These are phyloP conservation scores for Zarea fungicola DNA, from an alignment of 2,329 filamentous ascomycete genomes.

Conservation along the genomic window DNA sequence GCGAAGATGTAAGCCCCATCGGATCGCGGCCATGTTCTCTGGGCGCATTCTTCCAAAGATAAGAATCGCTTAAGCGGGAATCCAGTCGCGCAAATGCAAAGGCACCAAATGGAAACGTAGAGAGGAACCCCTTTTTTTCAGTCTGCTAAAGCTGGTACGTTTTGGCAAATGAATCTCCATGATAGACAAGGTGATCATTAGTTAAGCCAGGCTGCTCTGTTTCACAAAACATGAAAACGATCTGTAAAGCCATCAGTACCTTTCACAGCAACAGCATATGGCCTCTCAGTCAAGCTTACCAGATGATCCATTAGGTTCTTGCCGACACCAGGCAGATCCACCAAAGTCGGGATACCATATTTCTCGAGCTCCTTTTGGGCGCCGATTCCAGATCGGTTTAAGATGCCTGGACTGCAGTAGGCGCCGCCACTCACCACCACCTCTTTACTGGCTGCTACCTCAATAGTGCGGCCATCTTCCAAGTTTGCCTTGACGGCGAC, in stretches of 20 bases:
- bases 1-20: constrained; percentile 51
- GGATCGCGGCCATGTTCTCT: constrained; percentile 51
- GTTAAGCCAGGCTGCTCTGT: constrained; percentile 46
- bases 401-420: constrained; percentile 47
- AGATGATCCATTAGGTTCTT: constrained; percentile 47
- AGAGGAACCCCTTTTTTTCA: constrained; percentile 52
- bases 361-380: constrained; percentile 36
- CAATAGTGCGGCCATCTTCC: constrained; percentile 35
- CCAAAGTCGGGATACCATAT: constrained; percentile 34
- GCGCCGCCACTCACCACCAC: constrained; percentile 40
- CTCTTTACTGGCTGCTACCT: constrained; percentile 33
- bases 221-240: constrained; percentile 58
- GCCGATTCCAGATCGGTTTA: constrained; percentile 49
- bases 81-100: constrained; percentile 60
- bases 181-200: constrained; percentile 49
- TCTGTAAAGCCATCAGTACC: constrained; percentile 26
- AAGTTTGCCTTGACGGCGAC: constrained; percentile 38
- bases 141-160: constrained; percentile 53
- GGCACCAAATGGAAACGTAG: constrained; percentile 57
- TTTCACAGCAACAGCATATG: not conserved
- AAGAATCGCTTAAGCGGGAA: constrained; percentile 49
- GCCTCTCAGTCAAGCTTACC: constrained; percentile 16
- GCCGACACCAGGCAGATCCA: constrained; percentile 44
- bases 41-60: constrained; percentile 48
- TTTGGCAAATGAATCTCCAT: constrained; percentile 44